Evolutionary conservation across 116 monocot species (phyloP), one percentile per base, ranked within the genome.

Genomic region (Thalassia testudinum): DNA sequence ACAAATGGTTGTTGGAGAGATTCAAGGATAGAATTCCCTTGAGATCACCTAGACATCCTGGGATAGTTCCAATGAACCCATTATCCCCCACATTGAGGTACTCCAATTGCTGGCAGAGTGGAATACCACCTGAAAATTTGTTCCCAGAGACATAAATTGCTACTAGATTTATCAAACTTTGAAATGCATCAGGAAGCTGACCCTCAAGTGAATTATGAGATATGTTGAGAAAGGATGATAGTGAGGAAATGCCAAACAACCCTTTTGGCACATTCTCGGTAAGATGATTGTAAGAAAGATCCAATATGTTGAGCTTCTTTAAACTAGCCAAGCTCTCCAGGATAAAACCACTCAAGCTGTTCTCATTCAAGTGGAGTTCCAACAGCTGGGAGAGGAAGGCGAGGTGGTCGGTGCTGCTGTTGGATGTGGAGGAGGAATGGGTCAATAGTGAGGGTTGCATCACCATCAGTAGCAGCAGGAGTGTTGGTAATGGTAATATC

Each of bases 211-310:
- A 21, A 43, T 84, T 84, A 50, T 60, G 34, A n/a, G 84, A 78
- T 24, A 84, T 21, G 25, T 84, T 57, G 16, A 84, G 69, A 17
- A 19, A 23, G 24, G 20, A 13, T 22, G 50, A 22, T 24, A 50
- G 23, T 3, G 50, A 50, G 50, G 50, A 50, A 23, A 50, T 14
- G 1, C 0, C 24, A 11, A 78, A 13, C 2, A 78, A 22, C 14
- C 63, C 61, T 61, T 23, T 53, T 0, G 84, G 84, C 21, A 84
- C 69, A 28, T 26, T 64, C 10, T 79, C 75, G 38, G 7, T 57
- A 3, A 84, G 66, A 21, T 49, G 21, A 37, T 84, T 84, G 7
- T 59, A 19, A n/a, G 83, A 78, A 56, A 83, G 54, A 59, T 83
- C 54, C 27, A 83, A 21, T 8, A 27, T 16, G 1, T 28, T 24